Conservation (phyloP, 169 alveolate genomes). For the Cryptosporidium felis region DNA sequence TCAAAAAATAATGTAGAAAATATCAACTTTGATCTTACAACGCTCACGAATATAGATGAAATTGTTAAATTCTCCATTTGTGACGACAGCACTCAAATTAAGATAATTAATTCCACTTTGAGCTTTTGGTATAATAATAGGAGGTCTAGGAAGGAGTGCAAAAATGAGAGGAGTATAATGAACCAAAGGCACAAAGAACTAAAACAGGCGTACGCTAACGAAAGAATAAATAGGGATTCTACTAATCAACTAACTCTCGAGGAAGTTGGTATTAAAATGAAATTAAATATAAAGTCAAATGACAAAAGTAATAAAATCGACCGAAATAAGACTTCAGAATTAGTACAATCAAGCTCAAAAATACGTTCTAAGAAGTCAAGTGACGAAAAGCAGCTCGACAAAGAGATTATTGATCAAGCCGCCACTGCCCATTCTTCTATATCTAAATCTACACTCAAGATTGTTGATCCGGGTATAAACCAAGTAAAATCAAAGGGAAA, state of each 20-base stretch:
- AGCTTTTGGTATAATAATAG: slow-evolving; percentile 43
- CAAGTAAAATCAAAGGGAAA: too few relatives aligned
- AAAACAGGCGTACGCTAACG: slow-evolving; percentile 1
- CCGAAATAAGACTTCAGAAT: too few relatives aligned
- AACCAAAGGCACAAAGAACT: slow-evolving; percentile 51
- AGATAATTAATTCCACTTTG: background rate
- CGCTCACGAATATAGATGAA: background rate
- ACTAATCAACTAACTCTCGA: slow-evolving; percentile 21
- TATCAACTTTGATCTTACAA: background rate
- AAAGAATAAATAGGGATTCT: background rate
- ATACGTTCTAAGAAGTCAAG: too few relatives aligned
- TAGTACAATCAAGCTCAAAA: too few relatives aligned
- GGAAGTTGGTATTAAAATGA: slow-evolving; percentile 14
- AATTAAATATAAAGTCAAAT: background rate
- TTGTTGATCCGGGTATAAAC: too few relatives aligned
- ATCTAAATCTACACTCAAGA: too few relatives aligned
- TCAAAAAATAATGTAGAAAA: background rate
- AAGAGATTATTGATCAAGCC: too few relatives aligned
- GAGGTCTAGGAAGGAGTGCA: slow-evolving; percentile 43
- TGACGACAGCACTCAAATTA: background rate
- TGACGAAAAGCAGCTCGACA: too few relatives aligned
- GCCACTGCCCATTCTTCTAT: too few relatives aligned
- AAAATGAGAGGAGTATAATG: slow-evolving; percentile 22
- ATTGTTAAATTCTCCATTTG: slow-evolving; percentile 13
- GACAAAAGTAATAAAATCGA: background rate